Evolutionary conservation across 352 stramenopile species (phyloP), one percentile per base, ranked within the genome.

Genomic region (Peronospora destructor): DNA sequence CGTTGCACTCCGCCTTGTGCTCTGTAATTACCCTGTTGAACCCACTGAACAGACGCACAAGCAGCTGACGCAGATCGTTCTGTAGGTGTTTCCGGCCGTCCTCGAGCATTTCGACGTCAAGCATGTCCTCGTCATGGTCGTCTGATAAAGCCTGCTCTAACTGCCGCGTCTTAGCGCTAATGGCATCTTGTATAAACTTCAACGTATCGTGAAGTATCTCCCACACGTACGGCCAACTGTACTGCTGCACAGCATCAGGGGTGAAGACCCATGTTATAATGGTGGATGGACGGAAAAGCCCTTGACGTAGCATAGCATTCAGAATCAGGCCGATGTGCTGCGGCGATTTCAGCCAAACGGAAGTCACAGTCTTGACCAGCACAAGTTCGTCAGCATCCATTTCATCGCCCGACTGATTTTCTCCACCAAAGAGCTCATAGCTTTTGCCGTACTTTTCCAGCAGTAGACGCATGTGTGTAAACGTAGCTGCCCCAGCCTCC

Each of bases 151-250:
- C 38, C 29, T 59, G 44, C 43, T 71, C 63, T 37, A 79, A 53
- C 32, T 68, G 54, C 19, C 57, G 53, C 30, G 66, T 65, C 44
- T 73, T 75, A 4, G 53, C 41, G 9, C 16, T 25, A 42, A 82
- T 79, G 17, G 53, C 50, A 8, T 66, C 60, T 43, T 80, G 63
- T 26, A 86, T 48, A 23, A 84, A 84, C 19, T 57, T 64, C 21
- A 92, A 36, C 17, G 82, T 87, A 33, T 87, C 77, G 45, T 85
- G 66, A 29, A 89, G 45, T 37, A 93, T 89, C 4, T 73, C 74
- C 82, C 82, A 93, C 38, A 93, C 76, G 51, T 93, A 93, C 29
- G 80, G 82, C 82, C 82, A 93, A 61, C 82, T 91, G 62, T 90
- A 93, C 53, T 93, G 82, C 65, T 91, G 82, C 14, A 90, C 71